phyloP scores from a whole-genome alignment of 2,329 filamentous ascomycete genomes.

The Colletotrichum tamarilloi region DNA sequence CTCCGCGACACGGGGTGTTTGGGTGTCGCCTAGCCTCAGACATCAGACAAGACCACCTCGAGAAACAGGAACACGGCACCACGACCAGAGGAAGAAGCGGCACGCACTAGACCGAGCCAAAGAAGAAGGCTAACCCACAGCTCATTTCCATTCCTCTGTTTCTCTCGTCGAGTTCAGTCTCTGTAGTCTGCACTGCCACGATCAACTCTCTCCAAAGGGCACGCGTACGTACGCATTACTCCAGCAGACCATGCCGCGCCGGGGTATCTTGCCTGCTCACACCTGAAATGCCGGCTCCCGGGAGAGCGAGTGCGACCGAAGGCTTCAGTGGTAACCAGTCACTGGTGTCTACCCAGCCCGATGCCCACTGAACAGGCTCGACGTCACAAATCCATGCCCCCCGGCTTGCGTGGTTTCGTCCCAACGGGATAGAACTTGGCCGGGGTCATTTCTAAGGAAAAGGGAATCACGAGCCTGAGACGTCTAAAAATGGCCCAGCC shows the following conservation, averaged over 20 bases:
- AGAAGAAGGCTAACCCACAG: slow-evolving; percentile 3
- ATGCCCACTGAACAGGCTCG: slow-evolving; percentile 18
- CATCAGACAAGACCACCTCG: slow-evolving; percentile 6
- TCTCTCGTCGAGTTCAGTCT: slow-evolving; percentile 12
- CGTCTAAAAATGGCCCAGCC: slow-evolving; percentile 30
- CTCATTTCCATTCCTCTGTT: slow-evolving; percentile 15
- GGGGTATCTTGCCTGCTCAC: slow-evolving; percentile 8
- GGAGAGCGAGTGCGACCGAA: background rate
- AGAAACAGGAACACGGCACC: background rate
- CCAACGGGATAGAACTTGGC: slow-evolving; percentile 2
- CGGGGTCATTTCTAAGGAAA: slow-evolving; percentile 1
- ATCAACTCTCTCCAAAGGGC: background rate
- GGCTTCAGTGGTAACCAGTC: no score
- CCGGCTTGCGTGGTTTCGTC: slow-evolving; percentile 18
- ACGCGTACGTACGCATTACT: slow-evolving; percentile 25
- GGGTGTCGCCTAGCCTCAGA: slow-evolving; percentile 8
- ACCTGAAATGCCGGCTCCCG: slow-evolving; percentile 18
- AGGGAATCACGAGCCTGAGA: slow-evolving; percentile 27
- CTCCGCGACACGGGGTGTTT: slow-evolving; percentile 28
- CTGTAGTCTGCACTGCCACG: slow-evolving; percentile 32
- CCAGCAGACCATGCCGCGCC: slow-evolving; percentile 10
- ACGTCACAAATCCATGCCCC: slow-evolving; percentile 21
- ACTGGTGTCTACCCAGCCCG: background rate
- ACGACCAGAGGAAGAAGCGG: background rate
- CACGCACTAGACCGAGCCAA: background rate